phyloP scores from a whole-genome alignment of 441 rosid species.

The Croton setiger region DNA sequence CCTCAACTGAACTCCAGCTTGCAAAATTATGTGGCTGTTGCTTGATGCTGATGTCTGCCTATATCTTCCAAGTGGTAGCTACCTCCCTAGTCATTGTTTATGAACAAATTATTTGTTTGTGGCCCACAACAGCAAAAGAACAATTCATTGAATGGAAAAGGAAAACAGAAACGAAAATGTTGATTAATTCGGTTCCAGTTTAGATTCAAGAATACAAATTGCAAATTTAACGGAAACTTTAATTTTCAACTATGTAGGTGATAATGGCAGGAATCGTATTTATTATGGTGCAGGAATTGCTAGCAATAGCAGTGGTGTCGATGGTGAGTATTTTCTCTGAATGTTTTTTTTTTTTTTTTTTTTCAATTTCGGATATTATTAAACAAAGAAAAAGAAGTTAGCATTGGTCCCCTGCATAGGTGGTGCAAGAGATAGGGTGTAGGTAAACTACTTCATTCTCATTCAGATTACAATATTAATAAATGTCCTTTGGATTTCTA shows the following conservation, averaged over 20 bases:
- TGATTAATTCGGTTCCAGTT: not conserved
- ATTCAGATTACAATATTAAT: not conserved
- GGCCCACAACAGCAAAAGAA: not conserved
- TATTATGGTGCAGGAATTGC: not conserved
- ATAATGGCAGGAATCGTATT: not conserved
- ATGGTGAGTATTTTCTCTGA: not conserved
- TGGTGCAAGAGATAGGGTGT: not conserved
- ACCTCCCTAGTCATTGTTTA: not conserved
- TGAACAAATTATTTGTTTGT: not conserved
- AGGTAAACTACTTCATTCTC: slow-evolving; percentile 1
- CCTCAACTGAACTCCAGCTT: not conserved
- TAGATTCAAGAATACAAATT: too few relatives aligned
- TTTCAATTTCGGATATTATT: not conserved
- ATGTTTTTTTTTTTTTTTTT: too few relatives aligned
- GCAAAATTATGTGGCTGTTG: not conserved
- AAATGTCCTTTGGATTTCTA: too few relatives aligned
- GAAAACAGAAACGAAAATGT: not conserved
- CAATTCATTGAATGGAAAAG: not conserved
- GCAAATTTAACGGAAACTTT: not conserved
- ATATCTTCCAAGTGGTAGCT: not conserved
- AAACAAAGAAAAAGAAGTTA: not conserved
- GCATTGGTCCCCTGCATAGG: slow-evolving; percentile 3
- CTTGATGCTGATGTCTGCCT: slow-evolving; percentile 3
- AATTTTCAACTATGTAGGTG: not conserved
- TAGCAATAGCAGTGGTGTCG: too few relatives aligned